Evolutionary conservation across 169 alveolate species (phyloP), one percentile per base, ranked within the genome.

Genomic region (Eimeria maxima): DNA sequence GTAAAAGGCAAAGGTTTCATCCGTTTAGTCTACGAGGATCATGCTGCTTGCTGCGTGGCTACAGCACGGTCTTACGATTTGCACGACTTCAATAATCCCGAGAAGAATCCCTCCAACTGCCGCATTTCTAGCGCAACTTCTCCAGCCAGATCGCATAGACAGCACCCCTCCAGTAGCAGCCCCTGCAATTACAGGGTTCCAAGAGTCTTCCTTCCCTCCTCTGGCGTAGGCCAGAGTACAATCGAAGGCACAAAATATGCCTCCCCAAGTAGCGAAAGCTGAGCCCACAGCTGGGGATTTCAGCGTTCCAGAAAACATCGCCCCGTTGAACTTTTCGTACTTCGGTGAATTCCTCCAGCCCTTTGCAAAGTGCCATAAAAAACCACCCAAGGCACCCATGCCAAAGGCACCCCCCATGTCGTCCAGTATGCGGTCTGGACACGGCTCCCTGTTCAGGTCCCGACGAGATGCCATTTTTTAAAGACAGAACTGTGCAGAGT

Each of bases 351-450:
- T 98, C 95, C 99, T 94, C 86, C 98, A 98, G 38, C 99, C 99
- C 90, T 98, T 98, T 91, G 98, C 97, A 96, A 99, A 99, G 87
- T 98, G 99, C 98, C 99, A 98, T 24, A 99, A 90, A 89, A 98
- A 98, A 3, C 99, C 99, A 42, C 99, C 99, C 65, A 98, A 95
- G 60, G 99, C 98, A 0, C 99, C 99, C 99, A 99, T 98, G 67
- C 99, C 99, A 95, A 99, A 99, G 16, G 99, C 99, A 50, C 99
- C 99, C 44, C 99, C 99, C 95, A 99, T 95, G 93, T 99, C 99
- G 95, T 98, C 99, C 84, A 99, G 98, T 55, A 99, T 98, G 96
- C 99, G 97, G 78, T 98, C 99, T 24, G 99, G 99, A 88, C 99
- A 99, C 22, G 99, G 99, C 94, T 98, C 99, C 67, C 99, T 96